phyloP scores from a whole-genome alignment of 768 basidiomycete species.

The Tulasnella calospora region DNA sequence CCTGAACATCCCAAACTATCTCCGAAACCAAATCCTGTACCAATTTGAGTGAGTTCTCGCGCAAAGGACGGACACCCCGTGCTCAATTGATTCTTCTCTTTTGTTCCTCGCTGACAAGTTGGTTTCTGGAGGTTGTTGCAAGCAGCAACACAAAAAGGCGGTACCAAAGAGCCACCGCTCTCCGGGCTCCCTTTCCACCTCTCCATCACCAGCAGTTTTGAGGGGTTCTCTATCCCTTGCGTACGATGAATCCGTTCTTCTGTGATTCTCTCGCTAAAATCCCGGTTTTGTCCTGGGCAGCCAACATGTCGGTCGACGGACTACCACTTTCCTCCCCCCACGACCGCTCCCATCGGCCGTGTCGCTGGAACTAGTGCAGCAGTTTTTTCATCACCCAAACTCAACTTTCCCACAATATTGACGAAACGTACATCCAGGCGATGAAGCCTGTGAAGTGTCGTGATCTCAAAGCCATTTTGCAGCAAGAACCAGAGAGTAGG shows the following conservation, averaged over 20 bases:
- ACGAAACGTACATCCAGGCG: background rate
- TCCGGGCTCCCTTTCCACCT: too few relatives aligned
- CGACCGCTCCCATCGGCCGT: conserved; percentile 6
- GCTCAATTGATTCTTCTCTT: background rate
- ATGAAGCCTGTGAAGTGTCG: conserved; percentile 15
- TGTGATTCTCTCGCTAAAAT: background rate
- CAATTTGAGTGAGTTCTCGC: background rate
- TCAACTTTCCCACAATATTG: background rate
- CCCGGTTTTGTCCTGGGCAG: background rate
- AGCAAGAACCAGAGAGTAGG: background rate
- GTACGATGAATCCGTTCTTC: background rate
- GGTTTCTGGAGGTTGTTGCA: background rate
- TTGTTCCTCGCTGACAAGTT: background rate
- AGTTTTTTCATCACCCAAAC: conserved; percentile 6
- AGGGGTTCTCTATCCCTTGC: background rate
- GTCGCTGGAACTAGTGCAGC: conserved; percentile 15
- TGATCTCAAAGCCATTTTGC: conserved; percentile 6
- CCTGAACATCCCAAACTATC: background rate
- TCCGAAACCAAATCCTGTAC: background rate
- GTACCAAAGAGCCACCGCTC: background rate
- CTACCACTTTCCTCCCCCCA: background rate
- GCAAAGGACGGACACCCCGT: background rate
- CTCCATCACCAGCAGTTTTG: background rate
- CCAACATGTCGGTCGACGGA: background rate
- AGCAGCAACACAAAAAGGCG: background rate